phyloP scores from a whole-genome alignment of 2,329 filamentous ascomycete genomes.

The Atkinsonella texensis region DNA sequence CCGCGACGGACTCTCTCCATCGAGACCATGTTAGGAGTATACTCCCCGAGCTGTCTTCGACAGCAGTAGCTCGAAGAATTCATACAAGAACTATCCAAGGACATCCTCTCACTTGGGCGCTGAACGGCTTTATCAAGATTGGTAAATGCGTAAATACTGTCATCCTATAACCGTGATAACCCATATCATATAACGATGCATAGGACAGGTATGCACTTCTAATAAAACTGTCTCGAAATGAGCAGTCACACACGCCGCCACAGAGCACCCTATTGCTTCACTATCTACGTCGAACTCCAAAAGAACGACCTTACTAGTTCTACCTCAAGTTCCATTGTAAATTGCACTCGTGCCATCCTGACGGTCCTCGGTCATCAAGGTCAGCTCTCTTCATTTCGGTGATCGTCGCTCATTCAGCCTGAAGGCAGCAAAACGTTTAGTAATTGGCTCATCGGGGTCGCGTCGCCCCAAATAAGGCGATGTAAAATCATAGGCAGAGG shows the following conservation, averaged over 20 bases:
- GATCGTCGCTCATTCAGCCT: slow-evolving; percentile 39
- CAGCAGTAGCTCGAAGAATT: too few relatives aligned
- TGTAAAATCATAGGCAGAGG: slow-evolving; percentile 12
- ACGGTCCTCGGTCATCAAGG: background rate
- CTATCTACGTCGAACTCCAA: background rate
- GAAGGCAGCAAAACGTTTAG: slow-evolving; percentile 56
- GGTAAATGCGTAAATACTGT: background rate
- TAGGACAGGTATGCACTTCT: background rate
- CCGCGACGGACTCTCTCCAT: too few relatives aligned
- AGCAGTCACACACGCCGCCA: background rate
- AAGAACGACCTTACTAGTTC: background rate
- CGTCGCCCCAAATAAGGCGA: slow-evolving; percentile 5
- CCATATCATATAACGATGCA: background rate
- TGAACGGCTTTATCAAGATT: background rate
- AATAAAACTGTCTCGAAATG: background rate
- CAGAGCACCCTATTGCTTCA: background rate
- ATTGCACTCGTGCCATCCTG: background rate
- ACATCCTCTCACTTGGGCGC: background rate
- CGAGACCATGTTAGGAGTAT: too few relatives aligned
- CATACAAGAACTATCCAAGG: background rate
- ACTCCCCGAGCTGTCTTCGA: too few relatives aligned
- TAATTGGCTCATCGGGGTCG: slow-evolving; percentile 41
- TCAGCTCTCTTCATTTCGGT: background rate
- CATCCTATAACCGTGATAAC: background rate
- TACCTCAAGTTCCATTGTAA: background rate